Base-by-base conservation (phyloP, 805 yeast species). In the Candida alai region DNA sequence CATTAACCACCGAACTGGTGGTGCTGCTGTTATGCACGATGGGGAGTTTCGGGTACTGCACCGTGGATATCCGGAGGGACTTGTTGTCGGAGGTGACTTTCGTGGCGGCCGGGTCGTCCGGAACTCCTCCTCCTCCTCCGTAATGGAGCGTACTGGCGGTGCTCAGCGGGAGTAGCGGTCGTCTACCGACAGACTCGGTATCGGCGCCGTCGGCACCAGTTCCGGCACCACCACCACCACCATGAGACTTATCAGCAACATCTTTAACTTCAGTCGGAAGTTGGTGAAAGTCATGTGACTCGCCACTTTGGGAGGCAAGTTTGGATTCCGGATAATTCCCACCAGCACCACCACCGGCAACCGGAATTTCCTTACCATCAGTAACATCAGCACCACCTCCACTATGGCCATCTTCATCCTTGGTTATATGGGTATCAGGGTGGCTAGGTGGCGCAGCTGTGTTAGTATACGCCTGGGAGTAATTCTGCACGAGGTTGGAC, bases 41-140 rank as follows among this genome's bases (percentile, higher is more conserved):
- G 11, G 26, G 41, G 16, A 34, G 8, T 23, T 38, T 16, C 7
- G 54, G 56, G 5, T 37, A 37, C 12, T 39, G 42, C 29, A 50
- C 43, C 2, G 54, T 51, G 8, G 65, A 51, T 4, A 65, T 43
- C 18, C 67, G 49, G 19, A 66, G 43, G 10, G 56, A 45, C 28
- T 54, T 58, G 37, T 51, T 52, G 35, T 65, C 69, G 0, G 71
- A 58, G 0, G 58, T 61, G 4, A 65, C 68, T 14, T n/a, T n/a
- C n/a, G n/a, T n/a, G n/a, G n/a, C n/a, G n/a, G n/a, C n/a, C n/a
- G n/a, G n/a, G n/a, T n/a, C n/a, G n/a, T n/a, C n/a, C n/a, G n/a
- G n/a, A n/a, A n/a, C n/a, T n/a, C n/a, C n/a, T n/a, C n/a, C n/a
- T n/a, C n/a, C n/a, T n/a, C n/a, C n/a, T n/a, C n/a, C n/a, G n/a